Evolutionary conservation across 2,329 filamentous ascomycete genomes (phyloP).

Genomic region (Colletotrichum gigasporum): DNA sequence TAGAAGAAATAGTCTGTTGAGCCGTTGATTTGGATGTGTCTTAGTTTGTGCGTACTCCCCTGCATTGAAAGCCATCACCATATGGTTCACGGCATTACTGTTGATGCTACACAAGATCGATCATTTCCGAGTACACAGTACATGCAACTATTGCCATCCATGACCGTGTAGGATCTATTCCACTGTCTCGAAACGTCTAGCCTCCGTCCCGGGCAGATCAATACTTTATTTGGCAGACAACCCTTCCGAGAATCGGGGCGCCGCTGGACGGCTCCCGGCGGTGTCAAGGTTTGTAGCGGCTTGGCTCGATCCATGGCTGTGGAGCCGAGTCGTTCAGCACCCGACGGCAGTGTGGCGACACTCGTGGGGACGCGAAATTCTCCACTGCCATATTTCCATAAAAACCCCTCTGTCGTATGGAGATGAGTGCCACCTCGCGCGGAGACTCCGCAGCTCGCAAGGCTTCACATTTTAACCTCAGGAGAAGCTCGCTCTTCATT

Average conservation of each 20-base stretch:
- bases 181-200: slow-evolving; percentile 15
- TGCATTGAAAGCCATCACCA: neutral
- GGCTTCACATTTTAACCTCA: too few relatives aligned
- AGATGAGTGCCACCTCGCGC: too few relatives aligned
- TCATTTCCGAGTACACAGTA: neutral
- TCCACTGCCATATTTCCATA: too few relatives aligned
- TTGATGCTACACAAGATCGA: slow-evolving; percentile 4
- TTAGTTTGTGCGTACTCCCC: neutral
- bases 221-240: slow-evolving; percentile 7
- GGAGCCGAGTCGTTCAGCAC: neutral
- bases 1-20: too few relatives aligned
- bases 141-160: neutral
- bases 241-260: neutral
- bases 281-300: neutral
- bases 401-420: too few relatives aligned
- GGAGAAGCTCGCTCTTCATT: too few relatives aligned
- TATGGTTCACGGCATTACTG: neutral
- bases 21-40: neutral
- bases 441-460: too few relatives aligned
- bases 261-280: neutral
- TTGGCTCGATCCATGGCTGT: slow-evolving; percentile 1
- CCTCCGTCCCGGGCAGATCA: slow-evolving; percentile 4
- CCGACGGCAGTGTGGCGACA: neutral
- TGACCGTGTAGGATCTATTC: slow-evolving; percentile 7
- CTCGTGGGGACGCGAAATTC: too few relatives aligned